A percentile compares a stretch with the other conserved stretches of the same genome.
These are phyloP conservation scores for Botrytis fabae DNA, from an alignment of 2,329 filamentous ascomycete genomes.

Conservation along the genomic window DNA sequence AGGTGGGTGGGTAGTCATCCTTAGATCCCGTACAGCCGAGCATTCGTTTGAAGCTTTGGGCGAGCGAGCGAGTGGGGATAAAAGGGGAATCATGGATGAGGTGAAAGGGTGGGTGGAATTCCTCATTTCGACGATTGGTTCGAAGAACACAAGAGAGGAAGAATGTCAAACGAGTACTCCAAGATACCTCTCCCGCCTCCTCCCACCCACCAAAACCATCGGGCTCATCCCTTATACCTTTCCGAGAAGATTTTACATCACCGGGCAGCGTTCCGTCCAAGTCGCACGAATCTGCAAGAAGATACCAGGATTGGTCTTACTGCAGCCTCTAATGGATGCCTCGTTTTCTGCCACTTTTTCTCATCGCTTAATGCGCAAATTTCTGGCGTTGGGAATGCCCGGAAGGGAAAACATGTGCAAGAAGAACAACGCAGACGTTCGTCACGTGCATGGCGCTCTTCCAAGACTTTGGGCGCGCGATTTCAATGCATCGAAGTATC, in stretches of 20 bases:
- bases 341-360: background rate
- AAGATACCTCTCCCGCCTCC: background rate
- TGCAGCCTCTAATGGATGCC: background rate
- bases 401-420: background rate
- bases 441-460: background rate
- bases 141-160: background rate
- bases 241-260: background rate
- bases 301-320: background rate
- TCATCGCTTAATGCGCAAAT: background rate
- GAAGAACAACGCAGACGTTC: background rate
- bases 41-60: background rate
- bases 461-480: background rate
- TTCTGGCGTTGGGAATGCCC: background rate
- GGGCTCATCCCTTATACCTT: background rate
- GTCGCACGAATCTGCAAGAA: constrained; percentile 18
- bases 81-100: background rate
- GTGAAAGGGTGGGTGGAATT: background rate
- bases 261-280: background rate
- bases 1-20: background rate
- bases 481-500: background rate
- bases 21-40: background rate
- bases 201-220: background rate
- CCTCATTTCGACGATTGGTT: background rate
- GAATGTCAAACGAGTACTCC: background rate
- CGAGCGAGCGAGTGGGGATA: background rate